Base-by-base conservation (phyloP, 2,329 filamentous ascomycete species). In the Cladosporium sp. region DNA sequence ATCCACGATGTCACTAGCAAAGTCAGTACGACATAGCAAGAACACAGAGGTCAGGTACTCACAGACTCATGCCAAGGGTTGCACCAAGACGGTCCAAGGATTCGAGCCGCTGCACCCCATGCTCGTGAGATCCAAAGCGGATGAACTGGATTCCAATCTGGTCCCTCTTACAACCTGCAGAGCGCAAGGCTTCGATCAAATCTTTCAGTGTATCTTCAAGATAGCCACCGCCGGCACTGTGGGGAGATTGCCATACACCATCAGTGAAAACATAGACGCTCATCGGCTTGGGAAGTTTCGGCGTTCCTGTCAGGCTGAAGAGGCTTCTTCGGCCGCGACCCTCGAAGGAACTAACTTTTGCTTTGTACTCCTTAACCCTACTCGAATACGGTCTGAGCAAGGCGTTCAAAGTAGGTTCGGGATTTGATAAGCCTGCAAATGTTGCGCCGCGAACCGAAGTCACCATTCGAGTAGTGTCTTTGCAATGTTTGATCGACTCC, bases 121-220 rank as follows among this genome's bases (percentile, higher is more conserved):
- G n/a, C 40, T 42, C 30, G 45, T 64, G 42, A 20, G 62, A 51
- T 3, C 67, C 67, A 55, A 69, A 68, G 2, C 62, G 61, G 45
- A 69, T 64, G 58, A 69, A 67, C 40, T 69, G 67, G 11, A 69
- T 65, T 9, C 65, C 67, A n/a, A 68, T 42, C 15, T 66, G 55
- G 3, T 47, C 11, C 20, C 38, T 42, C 3, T 17, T 19, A 9
- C 30, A 51, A 11, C 34, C 42, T 20, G 36, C 34, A 2, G 22
- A 17, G 6, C 12, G n/a, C 14, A 60, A 20, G 14, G 25, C 34
- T 17, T 49, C n/a, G 11, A 51, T 54, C 14, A 61, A 22, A 17
- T 36, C 30, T n/a, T 22, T 14, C 6, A 63, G 60, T 17, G 28
- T 34, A 1, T 40, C 39, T 20, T 51, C 50, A 30, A 52, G 58